These are phyloP conservation scores for Salisapilia sapeloensis DNA, from an alignment of 352 stramenopile genomes.

Conservation along the genomic window DNA sequence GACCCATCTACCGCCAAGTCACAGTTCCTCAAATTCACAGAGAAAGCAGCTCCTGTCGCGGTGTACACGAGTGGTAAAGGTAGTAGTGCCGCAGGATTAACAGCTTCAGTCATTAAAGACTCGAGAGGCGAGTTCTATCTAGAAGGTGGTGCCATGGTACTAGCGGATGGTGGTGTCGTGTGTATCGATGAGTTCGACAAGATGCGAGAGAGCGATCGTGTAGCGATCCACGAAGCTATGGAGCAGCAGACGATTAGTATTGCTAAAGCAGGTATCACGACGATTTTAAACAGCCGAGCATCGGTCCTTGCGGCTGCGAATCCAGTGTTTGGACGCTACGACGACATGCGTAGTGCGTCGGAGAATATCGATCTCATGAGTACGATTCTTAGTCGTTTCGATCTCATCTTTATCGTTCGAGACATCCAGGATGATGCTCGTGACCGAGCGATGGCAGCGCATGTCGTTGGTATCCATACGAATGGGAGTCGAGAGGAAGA, in stretches of 20 bases:
- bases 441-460: conserved; percentile 93
- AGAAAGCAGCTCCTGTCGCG: conserved; percentile 91
- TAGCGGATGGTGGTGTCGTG: conserved; percentile 96
- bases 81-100: conserved; percentile 93
- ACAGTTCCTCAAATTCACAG: conserved; percentile 97
- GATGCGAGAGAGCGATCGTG: conserved; percentile 86
- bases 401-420: conserved; percentile 98
- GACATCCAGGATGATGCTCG: conserved; percentile 95
- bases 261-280: conserved; percentile 98
- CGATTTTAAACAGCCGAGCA: conserved; percentile 91
- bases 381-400: conserved; percentile 97
- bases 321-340: conserved; percentile 96
- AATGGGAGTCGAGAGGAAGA: conserved; percentile 32
- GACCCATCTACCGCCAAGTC: conserved; percentile 97
- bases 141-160: conserved; percentile 94
- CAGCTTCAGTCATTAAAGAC: conserved; percentile 91
- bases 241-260: conserved; percentile 99
- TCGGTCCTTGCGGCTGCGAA: conserved; percentile 93
- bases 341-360: conserved; percentile 94
- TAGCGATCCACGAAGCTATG: conserved; percentile 99
- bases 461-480: conserved; percentile 97
- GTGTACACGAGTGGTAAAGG: conserved; percentile 99
- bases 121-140: conserved; percentile 96
- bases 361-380: conserved; percentile 99
- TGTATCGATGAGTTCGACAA: conserved; percentile 98